Conservation (phyloP, 2,329 filamentous ascomycete genomes). For the Paecilomyces dactylethromorphus region DNA sequence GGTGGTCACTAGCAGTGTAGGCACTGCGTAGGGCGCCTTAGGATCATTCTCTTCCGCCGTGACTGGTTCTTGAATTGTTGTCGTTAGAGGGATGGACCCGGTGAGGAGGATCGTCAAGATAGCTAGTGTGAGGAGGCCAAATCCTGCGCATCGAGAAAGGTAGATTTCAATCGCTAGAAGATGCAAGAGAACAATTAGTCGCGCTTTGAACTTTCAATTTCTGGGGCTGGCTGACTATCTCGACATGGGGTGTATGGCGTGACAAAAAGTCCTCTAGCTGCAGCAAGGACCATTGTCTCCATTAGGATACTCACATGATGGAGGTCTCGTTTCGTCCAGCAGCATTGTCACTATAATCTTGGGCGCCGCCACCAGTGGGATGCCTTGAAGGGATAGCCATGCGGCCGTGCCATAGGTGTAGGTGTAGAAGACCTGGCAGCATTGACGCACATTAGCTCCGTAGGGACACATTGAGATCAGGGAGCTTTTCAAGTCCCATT, state of each 20-base stretch:
- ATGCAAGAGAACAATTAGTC: constrained; percentile 7
- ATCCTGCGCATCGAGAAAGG: constrained; percentile 64
- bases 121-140: constrained; percentile 60
- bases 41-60: constrained; percentile 39
- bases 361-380: constrained; percentile 54
- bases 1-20: constrained; percentile 60
- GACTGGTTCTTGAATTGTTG: constrained; percentile 35
- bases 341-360: constrained; percentile 56
- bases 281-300: neutral
- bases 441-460: neutral
- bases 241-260: too few species aligned
- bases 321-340: constrained; percentile 49
- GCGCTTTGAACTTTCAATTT: constrained; percentile 1
- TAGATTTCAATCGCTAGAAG: constrained; percentile 59
- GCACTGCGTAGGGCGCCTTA: constrained; percentile 58
- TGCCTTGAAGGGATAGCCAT: constrained; percentile 39
- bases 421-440: constrained; percentile 35
- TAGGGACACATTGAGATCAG: too few species aligned
- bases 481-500: too few species aligned
- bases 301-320: constrained; percentile 39
- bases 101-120: constrained; percentile 61
- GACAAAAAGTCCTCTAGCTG: neutral
- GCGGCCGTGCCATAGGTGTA: constrained; percentile 39
- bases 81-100: constrained; percentile 60
- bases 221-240: too few species aligned